Evolutionary conservation across 176 grass and related monocot genomes (phyloP).

Genomic region (Bonia amplexicaulis): DNA sequence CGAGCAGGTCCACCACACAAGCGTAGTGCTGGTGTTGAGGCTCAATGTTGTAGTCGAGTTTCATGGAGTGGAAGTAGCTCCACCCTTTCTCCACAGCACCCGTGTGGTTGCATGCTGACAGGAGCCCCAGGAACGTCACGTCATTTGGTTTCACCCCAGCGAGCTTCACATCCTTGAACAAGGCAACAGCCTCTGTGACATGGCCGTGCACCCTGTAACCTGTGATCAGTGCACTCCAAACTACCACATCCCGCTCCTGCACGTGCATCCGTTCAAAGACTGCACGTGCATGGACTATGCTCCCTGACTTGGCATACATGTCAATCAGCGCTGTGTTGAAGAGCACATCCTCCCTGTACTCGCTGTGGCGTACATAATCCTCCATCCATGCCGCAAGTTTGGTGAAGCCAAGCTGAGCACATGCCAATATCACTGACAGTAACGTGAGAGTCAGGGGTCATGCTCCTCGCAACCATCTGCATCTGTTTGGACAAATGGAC

Average conservation of each 20-base stretch:
- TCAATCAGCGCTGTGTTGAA: slow-evolving; percentile 68
- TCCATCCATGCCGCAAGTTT: slow-evolving; percentile 55
- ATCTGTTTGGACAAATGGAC: slow-evolving; percentile 56
- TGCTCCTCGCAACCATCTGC: slow-evolving; percentile 29
- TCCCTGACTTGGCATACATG: slow-evolving; percentile 67
- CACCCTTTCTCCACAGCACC: slow-evolving; percentile 65
- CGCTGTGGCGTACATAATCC: slow-evolving; percentile 30
- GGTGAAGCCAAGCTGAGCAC: slow-evolving; percentile 51
- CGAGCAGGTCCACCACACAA: slow-evolving; percentile 60
- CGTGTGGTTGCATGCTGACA: slow-evolving; percentile 56
- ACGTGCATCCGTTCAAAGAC: slow-evolving; percentile 41
- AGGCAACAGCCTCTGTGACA: slow-evolving; percentile 37
- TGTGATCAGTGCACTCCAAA: slow-evolving; percentile 64
- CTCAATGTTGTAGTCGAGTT: slow-evolving; percentile 41
- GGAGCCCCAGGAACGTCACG: slow-evolving; percentile 60
- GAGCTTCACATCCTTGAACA: slow-evolving; percentile 57
- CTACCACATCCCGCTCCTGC: slow-evolving; percentile 48
- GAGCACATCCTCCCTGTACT: slow-evolving; percentile 52
- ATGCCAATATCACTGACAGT: slow-evolving; percentile 53
- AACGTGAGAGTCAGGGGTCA: slow-evolving; percentile 44
- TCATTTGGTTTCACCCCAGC: slow-evolving; percentile 53
- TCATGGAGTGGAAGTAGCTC: slow-evolving; percentile 69
- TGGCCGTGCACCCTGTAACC: slow-evolving; percentile 58
- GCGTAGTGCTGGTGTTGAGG: slow-evolving; percentile 68
- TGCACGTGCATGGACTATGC: slow-evolving; percentile 28